Base-by-base conservation (phyloP, 1,284 basidiomycete genomes). In the Cerioporus squamosus region DNA sequence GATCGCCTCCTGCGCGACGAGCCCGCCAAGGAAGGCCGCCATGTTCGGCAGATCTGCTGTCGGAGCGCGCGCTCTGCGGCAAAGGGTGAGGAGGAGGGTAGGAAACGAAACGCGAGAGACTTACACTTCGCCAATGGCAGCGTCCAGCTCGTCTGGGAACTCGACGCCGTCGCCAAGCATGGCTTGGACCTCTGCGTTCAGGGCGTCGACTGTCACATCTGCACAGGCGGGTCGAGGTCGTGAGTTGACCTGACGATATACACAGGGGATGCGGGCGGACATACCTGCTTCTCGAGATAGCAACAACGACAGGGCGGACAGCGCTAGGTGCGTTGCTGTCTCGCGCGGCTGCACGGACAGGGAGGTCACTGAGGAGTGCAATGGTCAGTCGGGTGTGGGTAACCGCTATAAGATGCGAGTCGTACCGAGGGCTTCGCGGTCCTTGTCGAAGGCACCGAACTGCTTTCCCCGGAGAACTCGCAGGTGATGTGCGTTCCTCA, bases 1-100 rank as follows among this genome's bases (percentile, higher is more conserved):
- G 83, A 99, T 98, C 7, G 89, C 88, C 75, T 99, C 97, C 68
- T 99, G 97, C n/a, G 95, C 95, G 24, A 96, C 91, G 18, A 99
- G 75, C 0, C 97, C 97, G 15, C 97, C 97, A 2, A 98, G 77
- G 69, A 99, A 87, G 0, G 95, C 95, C 0, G 97, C 93, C 0
- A 91, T 96, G 63, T 95, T 96, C 0, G 97, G 95, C 1, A 98
- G 76, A 66, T 97, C 94, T 1, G 93, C 87, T 2, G 86, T 90
- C 2, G 93, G 94, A 1, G 94, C 84, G 17, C 96, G 88, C 5
- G 81, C 86, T 53, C 91, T 93, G 65, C 4, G 6, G 7, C 12
- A n/a, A n/a, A 17, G 29, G 44, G 23, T 36, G 38, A 20, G 56
- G 56, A 18, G 70, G 55, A 38, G 43, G 44, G 6, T 36, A 10